Evolutionary conservation across 2,329 filamentous ascomycete genomes (phyloP).

Genomic region (Atkinsonella texensis): DNA sequence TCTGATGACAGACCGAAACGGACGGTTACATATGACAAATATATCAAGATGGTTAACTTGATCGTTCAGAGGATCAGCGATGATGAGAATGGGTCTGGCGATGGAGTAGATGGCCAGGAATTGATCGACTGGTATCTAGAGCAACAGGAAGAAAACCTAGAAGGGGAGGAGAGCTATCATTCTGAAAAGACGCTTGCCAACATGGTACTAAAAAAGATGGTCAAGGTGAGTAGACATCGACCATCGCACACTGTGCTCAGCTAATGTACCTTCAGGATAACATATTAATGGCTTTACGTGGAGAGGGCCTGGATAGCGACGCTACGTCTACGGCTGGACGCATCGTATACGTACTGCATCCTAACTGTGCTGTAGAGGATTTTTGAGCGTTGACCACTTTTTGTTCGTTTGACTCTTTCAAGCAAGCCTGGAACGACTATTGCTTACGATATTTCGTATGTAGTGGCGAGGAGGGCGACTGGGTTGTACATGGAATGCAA

Average conservation of each 20-base stretch:
- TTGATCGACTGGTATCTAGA: constrained; percentile 86
- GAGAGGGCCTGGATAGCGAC: constrained; percentile 42
- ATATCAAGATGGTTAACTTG: constrained; percentile 78
- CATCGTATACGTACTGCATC: constrained; percentile 80
- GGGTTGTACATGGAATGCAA: too few species aligned
- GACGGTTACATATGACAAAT: constrained; percentile 92
- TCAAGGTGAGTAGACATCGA: constrained; percentile 56
- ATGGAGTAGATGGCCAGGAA: constrained; percentile 75
- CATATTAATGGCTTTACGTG: constrained; percentile 70
- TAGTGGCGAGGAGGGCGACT: too few species aligned
- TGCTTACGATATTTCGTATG: too few species aligned
- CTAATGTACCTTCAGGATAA: constrained; percentile 53
- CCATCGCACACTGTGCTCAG: not conserved
- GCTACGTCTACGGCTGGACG: constrained; percentile 24
- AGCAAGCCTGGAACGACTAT: too few species aligned
- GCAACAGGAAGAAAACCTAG: constrained; percentile 72
- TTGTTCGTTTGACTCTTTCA: too few species aligned
- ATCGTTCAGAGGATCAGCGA: constrained; percentile 74
- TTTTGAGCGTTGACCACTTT: constrained; percentile 17
- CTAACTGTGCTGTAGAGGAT: constrained; percentile 78
- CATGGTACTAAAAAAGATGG: constrained; percentile 91
- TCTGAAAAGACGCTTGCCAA: constrained; percentile 58
- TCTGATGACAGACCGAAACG: constrained; percentile 45
- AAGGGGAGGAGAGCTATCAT: constrained; percentile 70
- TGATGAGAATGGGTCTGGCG: constrained; percentile 62